Base-by-base conservation (phyloP, 768 basidiomycete species). In the Paxillus ammoniavirescens region DNA sequence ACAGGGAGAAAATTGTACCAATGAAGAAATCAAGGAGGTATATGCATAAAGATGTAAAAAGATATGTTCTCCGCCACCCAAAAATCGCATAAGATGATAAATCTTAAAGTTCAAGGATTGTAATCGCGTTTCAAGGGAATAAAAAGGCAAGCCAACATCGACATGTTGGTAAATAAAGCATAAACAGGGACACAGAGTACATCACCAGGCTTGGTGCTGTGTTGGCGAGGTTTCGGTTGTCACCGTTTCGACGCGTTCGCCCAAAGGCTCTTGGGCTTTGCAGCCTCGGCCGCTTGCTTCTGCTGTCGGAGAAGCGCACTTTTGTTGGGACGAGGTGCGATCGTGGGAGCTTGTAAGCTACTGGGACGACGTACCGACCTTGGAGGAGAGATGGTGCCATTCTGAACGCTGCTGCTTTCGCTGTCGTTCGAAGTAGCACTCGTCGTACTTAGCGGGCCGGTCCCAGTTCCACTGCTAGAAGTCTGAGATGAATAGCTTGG, bases 251-350 rank as follows among this genome's bases (percentile, higher is more conserved):
- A 61, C 18, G 68, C 68, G 28, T 69, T 67, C 38, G 68, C 67
- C 67, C 67, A 69, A 14, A 48, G 67, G 28, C 67, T 69, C 59
- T 65, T 71, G 5, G 68, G 67, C 33, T 67, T 71, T 17, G 67
- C 59, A 26, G 67, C 63, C 0, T 69, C 69, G 15, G 42, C 47
- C 3, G 60, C 86, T 72, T 81, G 76, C 74, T 91, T 91, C 56
- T 84, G 86, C 10, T 77, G 81, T 21, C 90, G 77, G 50, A 93
- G 66, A 6, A 82, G 71, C 2, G 91, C 89, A 60, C 86, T 91
- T 67, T 79, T 83, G 69, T 93, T 93, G 56, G 75, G 80, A 50
- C 87, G 77, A 8, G 91, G 91, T 8, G 69, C 67, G 54, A 91
- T 88, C 4, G 77, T 74, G 2, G 91, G 89, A 1, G 77, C 75